phyloP scores from a whole-genome alignment of 805 yeast species.

The Debaryomyces tyrocola region DNA sequence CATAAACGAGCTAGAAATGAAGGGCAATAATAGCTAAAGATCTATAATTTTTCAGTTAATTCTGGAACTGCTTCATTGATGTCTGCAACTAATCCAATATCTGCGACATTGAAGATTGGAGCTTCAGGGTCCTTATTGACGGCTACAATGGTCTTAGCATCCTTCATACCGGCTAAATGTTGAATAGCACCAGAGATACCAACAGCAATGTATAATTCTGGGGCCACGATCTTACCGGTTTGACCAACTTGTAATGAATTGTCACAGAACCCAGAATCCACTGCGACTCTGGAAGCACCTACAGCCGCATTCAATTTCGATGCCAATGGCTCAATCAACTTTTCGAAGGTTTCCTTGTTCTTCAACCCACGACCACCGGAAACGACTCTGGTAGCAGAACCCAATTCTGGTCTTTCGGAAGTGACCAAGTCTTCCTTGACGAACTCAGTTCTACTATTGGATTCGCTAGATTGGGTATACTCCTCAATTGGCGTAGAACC shows the following conservation, averaged over 20 bases:
- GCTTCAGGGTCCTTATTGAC: constrained; percentile 94
- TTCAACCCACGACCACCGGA: constrained; percentile 95
- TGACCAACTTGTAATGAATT: constrained; percentile 97
- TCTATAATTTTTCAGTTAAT: constrained; percentile 67
- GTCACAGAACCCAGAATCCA: constrained; percentile 92
- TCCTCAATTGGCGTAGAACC: constrained; percentile 50
- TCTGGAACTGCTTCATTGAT: constrained; percentile 87
- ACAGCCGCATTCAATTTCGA: constrained; percentile 83
- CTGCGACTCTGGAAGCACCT: constrained; percentile 98
- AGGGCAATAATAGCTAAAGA: background rate
- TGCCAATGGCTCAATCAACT: constrained; percentile 79
- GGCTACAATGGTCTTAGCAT: constrained; percentile 89
- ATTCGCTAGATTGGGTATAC: constrained; percentile 36
- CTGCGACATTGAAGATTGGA: constrained; percentile 90
- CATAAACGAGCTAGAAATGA: background rate
- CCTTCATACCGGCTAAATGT: constrained; percentile 98
- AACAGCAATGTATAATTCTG: constrained; percentile 88
- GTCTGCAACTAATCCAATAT: constrained; percentile 87
- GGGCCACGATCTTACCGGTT: constrained; percentile 97
- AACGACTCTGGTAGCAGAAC: constrained; percentile 77
- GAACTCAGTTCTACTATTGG: constrained; percentile 53
- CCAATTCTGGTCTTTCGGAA: constrained; percentile 88
- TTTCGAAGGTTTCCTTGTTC: constrained; percentile 82
- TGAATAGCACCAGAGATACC: constrained; percentile 98
- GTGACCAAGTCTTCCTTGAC: constrained; percentile 72